These are phyloP conservation scores for Crithidia sp. DNA, from an alignment of 208 protist species.

Conservation along the genomic window DNA sequence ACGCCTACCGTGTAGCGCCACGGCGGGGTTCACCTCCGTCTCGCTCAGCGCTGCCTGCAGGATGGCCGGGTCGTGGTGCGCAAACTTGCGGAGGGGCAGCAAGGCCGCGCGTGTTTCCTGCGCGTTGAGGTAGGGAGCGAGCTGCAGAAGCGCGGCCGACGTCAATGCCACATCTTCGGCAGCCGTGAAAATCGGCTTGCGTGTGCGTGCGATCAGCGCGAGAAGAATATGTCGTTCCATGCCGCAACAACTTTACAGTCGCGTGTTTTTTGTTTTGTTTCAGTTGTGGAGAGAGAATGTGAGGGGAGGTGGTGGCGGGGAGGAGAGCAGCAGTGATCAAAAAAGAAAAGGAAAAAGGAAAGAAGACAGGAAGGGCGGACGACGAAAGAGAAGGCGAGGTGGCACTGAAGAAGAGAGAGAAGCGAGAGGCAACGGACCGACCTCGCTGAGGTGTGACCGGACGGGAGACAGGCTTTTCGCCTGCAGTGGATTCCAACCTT, in stretches of 20 bases:
- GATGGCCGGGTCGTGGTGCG: constrained; percentile 18
- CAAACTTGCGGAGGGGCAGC: constrained; percentile 25
- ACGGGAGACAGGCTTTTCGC: too few relatives aligned
- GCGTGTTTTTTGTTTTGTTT: background rate
- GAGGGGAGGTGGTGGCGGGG: background rate
- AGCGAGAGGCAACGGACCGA: too few relatives aligned
- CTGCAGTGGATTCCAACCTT: too few relatives aligned
- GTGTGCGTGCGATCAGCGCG: constrained; percentile 23
- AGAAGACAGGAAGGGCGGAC: background rate
- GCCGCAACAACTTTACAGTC: too few relatives aligned
- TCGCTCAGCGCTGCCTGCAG: constrained; percentile 21
- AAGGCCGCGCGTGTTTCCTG: constrained; percentile 20
- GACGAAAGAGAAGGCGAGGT: background rate
- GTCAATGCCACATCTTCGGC: constrained; percentile 48
- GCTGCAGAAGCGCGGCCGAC: constrained; percentile 44
- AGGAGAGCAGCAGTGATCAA: background rate
- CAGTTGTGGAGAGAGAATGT: background rate
- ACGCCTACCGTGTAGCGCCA: constrained; percentile 13
- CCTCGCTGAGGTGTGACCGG: too few relatives aligned
- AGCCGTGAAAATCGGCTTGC: constrained; percentile 41
- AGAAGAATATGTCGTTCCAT: constrained; percentile 9
- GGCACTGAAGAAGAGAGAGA: too few relatives aligned
- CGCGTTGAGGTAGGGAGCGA: constrained; percentile 41
- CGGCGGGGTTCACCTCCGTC: constrained; percentile 5
- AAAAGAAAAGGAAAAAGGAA: background rate